Evolutionary conservation across 164 flowering plant species (phyloP), one percentile per base, ranked within the genome.

Genomic region (Taxillus chinensis): DNA sequence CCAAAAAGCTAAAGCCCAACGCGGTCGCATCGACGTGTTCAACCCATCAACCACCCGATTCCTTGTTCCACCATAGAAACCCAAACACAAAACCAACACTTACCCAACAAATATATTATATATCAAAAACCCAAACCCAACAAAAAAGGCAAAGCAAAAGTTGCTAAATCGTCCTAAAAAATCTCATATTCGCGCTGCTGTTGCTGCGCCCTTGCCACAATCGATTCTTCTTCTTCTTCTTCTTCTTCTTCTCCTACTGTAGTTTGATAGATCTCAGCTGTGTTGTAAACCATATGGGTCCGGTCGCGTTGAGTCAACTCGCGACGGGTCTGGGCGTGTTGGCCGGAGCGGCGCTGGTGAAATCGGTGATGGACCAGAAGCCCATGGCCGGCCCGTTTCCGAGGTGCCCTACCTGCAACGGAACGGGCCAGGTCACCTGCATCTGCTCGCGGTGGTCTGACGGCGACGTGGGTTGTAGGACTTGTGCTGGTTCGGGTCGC

Each of bases 371-470:
- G 83, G 96, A 92, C 62, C 80, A 80, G 73, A 83, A 81, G 41
- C 83, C 87, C 61, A 85, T 85, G 92, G 83, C 87, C 65, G 96
- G 96, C 2, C 78, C 84, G 8, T 73, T 76, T 57, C 78, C 82
- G 1, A 64, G 93, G 67, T 92, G 96, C 64, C 71, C 90, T 2
- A 76, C 77, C 27, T 93, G 98, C 73, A 88, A 93, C 70, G 98
- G 97, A 4, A 79, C 95, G 49, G 98, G 98, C 0, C 78, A 92
- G 17, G 90, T 84, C 59, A 39, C 65, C 38, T 93, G 98, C 68
- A 49, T 88, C 64, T 93, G 98, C 62, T 65, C 82, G 0, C 83
- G 95, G 4, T 92, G 98, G 98, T 88, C 96, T 5, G 96, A 92
- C 65, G 95, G 96, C 10, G 98, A 92, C 58, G 66, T 70, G 2